phyloP scores from a whole-genome alignment of 805 yeast genomes.

The Zygosaccharomyces pseudorouxii region DNA sequence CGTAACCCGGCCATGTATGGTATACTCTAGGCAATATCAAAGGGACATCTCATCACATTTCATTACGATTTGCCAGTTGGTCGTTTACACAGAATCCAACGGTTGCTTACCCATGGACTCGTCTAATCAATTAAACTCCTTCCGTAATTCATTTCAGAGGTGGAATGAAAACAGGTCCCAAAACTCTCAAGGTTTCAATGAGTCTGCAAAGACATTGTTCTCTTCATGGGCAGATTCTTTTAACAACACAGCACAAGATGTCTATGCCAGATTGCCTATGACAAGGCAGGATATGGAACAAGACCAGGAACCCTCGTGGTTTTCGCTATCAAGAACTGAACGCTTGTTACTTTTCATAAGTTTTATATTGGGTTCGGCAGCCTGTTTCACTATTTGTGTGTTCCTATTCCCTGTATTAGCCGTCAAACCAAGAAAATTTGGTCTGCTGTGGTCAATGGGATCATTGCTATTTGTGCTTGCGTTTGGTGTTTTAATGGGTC shows the following conservation, averaged over 20 bases:
- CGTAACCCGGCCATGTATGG: no score
- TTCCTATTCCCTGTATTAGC: constrained; percentile 86
- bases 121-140: constrained; percentile 21
- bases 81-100: not conserved
- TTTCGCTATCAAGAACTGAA: constrained; percentile 69
- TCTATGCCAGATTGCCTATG: constrained; percentile 63
- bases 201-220: constrained; percentile 36
- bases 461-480: constrained; percentile 80
- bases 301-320: constrained; percentile 71
- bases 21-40: no score
- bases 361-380: constrained; percentile 69
- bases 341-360: constrained; percentile 70
- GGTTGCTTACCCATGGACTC: constrained; percentile 14
- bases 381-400: constrained; percentile 78
- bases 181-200: constrained; percentile 28
- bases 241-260: constrained; percentile 44
- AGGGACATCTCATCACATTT: no score
- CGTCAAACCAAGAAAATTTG: constrained; percentile 86
- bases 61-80: not conserved
- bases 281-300: constrained; percentile 47
- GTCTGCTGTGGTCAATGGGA: constrained; percentile 86
- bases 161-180: constrained; percentile 36
- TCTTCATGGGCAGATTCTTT: constrained; percentile 39
- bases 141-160: constrained; percentile 39
- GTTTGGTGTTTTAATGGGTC: constrained; percentile 91